Conservation (phyloP, 352 stramenopile species). For the Globisporangium parvum region DNA sequence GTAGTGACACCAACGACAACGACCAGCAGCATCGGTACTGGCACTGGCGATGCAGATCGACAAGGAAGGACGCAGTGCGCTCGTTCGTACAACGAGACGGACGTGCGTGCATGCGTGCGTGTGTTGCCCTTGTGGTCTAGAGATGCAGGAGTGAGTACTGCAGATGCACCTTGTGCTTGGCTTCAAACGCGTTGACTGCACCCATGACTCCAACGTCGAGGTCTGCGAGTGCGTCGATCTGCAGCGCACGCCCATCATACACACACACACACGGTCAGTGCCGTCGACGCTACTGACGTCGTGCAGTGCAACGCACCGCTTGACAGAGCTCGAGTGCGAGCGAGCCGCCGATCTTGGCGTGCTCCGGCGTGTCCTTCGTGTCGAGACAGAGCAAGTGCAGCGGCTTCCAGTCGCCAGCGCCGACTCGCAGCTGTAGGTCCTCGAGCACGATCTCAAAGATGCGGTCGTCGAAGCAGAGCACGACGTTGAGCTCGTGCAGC, state of each 20-base stretch:
- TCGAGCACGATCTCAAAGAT: conserved; percentile 88
- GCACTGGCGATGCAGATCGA: too few relatives aligned
- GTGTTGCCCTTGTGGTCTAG: conserved; percentile 11
- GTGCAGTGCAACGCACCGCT: conserved; percentile 22
- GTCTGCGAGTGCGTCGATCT: conserved; percentile 50
- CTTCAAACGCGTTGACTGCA: conserved; percentile 55
- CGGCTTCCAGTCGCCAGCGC: conserved; percentile 42
- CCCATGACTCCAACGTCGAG: conserved; percentile 44
- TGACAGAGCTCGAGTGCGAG: conserved; percentile 75
- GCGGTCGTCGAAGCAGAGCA: conserved; percentile 88
- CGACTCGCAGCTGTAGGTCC: conserved; percentile 58
- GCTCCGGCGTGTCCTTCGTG: conserved; percentile 82
- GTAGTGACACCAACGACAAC: too few relatives aligned
- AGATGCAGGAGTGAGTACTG: conserved; percentile 64
- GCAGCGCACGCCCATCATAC: too few relatives aligned
- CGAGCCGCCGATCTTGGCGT: conserved; percentile 78
- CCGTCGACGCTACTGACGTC: not conserved
- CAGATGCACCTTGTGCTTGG: conserved; percentile 49
- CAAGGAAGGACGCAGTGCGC: too few relatives aligned
- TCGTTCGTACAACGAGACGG: too few relatives aligned
- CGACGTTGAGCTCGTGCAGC: conserved; percentile 71
- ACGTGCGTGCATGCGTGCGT: too few relatives aligned
- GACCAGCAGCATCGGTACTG: too few relatives aligned
- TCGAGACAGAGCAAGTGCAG: conserved; percentile 85
- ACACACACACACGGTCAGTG: not conserved